A percentile compares a stretch with the other conserved stretches of the same genome.
These are phyloP conservation scores for Exophiala dermatitidis DNA, from an alignment of 2,329 filamentous ascomycete genomes.

Conservation along the genomic window DNA sequence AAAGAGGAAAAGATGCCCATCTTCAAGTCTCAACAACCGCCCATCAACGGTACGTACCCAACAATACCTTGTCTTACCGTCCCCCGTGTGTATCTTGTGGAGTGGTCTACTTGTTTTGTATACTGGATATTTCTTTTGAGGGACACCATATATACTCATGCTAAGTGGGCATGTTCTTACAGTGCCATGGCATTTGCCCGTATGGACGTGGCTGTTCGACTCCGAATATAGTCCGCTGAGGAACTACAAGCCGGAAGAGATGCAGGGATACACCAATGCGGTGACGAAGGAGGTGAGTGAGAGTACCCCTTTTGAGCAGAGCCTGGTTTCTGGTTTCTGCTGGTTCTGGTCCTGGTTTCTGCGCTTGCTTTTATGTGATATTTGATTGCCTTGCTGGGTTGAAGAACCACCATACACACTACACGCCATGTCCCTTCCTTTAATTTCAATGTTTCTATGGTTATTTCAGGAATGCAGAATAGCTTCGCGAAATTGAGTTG, in stretches of 20 bases:
- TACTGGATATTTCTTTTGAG: no score
- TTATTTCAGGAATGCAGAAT: no score
- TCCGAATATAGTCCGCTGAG: constrained; percentile 46
- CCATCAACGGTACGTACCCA: constrained; percentile 17
- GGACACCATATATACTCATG: background rate
- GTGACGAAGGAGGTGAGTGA: constrained; percentile 44
- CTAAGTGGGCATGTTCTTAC: background rate
- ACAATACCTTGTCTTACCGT: background rate
- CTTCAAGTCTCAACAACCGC: constrained; percentile 24
- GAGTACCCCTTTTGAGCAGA: no score
- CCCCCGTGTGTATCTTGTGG: background rate
- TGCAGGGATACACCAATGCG: constrained; percentile 53
- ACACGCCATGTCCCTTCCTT: no score
- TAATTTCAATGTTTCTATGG: no score
- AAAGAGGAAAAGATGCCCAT: constrained; percentile 16
- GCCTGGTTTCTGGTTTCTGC: no score
- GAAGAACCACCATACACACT: no score
- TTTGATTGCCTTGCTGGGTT: no score
- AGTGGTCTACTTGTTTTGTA: no score
- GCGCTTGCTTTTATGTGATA: no score
- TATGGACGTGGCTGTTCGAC: constrained; percentile 58
- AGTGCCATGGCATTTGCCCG: constrained; percentile 50
- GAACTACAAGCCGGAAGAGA: constrained; percentile 34
- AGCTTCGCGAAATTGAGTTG: no score
- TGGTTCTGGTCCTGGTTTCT: no score